Percentiles rank a stretch among this genome's conserved stretches.
Evolutionary conservation across 805 yeast species (phyloP).

Genomic region (Ogataea nitratoaversa): DNA sequence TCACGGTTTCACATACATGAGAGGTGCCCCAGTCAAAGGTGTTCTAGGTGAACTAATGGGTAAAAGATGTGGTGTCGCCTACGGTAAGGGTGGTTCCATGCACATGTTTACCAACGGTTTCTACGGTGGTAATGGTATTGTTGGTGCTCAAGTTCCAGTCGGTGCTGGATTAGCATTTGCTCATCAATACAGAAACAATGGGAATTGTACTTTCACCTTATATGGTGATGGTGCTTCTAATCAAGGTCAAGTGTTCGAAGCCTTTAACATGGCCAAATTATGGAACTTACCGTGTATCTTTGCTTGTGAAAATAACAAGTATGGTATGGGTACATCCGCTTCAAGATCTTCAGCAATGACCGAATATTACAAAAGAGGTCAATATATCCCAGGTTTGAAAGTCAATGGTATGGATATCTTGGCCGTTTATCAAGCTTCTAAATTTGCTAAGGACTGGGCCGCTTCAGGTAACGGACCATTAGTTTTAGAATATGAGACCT

Average conservation of each 20-base stretch:
- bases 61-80: conserved; percentile 88
- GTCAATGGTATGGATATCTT: conserved; percentile 98
- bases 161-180: conserved; percentile 99
- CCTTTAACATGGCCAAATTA: conserved; percentile 98
- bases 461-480: conserved; percentile 92
- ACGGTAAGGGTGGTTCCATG: conserved; percentile 99
- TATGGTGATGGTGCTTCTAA: conserved; percentile 99
- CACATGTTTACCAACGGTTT: conserved; percentile 95
- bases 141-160: conserved; percentile 98
- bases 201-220: conserved; percentile 75
- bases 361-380: conserved; percentile 98
- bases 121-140: conserved; percentile 99
- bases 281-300: conserved; percentile 95
- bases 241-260: conserved; percentile 98
- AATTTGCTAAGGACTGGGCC: conserved; percentile 96
- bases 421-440: conserved; percentile 93
- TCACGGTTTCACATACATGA: conserved; percentile 96
- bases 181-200: conserved; percentile 84
- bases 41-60: conserved; percentile 97
- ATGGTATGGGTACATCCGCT: conserved; percentile 99
- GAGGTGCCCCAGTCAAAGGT: conserved; percentile 88
- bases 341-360: conserved; percentile 94
- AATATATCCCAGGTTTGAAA: conserved; percentile 97
- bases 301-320: conserved; percentile 98
- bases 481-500: conserved; percentile 95